phyloP scores from a whole-genome alignment of 805 yeast genomes.

The Isabelozyma rhagii region DNA sequence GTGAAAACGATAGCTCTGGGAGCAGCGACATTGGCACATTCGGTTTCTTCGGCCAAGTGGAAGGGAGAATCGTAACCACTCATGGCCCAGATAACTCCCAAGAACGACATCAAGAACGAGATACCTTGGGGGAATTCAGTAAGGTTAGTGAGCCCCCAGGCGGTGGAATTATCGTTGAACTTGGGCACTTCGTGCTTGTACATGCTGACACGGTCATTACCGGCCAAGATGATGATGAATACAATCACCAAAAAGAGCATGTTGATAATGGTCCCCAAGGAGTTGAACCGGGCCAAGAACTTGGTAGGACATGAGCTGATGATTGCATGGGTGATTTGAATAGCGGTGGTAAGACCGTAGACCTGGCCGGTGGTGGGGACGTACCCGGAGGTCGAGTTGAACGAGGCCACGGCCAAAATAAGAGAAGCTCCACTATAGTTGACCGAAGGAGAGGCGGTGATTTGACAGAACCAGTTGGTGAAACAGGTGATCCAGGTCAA shows the following conservation, averaged over 20 bases:
- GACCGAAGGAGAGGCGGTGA: conserved; percentile 61
- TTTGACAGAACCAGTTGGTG: conserved; percentile 63
- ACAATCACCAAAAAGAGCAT: conserved; percentile 49
- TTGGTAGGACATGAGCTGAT: conserved; percentile 54
- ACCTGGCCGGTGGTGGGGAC: conserved; percentile 46
- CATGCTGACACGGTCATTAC: conserved; percentile 38
- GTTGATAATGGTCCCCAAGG: conserved; percentile 48
- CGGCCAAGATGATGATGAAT: conserved; percentile 52
- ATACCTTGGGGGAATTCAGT: conserved; percentile 67
- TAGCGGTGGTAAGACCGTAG: conserved; percentile 51
- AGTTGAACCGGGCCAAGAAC: conserved; percentile 50
- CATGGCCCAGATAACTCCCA: conserved; percentile 71
- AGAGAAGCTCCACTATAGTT: conserved; percentile 54
- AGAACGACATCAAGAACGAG: conserved; percentile 52
- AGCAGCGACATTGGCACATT: conserved; percentile 60
- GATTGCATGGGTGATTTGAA: conserved; percentile 44
- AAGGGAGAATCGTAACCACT: conserved; percentile 74
- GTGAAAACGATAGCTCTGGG: conserved; percentile 67
- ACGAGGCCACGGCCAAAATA: conserved; percentile 50
- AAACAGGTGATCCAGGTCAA: conserved; percentile 64
- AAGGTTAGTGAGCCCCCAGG: conserved; percentile 55
- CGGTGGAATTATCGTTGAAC: conserved; percentile 46
- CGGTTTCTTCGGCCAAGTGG: conserved; percentile 70
- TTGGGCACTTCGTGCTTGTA: conserved; percentile 26
- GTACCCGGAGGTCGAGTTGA: conserved; percentile 36